Conservation (phyloP, 352 stramenopile species). For the Globisporangium abappressorium region DNA sequence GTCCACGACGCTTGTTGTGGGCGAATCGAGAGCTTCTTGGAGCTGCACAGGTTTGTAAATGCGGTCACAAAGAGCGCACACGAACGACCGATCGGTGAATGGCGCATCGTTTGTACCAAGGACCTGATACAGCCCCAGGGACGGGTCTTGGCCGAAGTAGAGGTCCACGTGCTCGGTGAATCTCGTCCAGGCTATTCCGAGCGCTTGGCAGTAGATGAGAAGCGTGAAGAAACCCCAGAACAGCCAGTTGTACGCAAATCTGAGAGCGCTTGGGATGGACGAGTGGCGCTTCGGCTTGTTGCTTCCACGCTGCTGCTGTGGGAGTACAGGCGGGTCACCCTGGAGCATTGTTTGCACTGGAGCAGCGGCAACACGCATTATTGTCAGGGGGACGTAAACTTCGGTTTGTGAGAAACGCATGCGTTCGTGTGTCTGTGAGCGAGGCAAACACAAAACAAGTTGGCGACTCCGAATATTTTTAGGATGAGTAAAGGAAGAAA, state of each 20-base stretch:
- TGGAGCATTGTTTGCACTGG: no score
- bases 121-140: conserved; percentile 17
- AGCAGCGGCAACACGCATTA: no score
- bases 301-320: not conserved
- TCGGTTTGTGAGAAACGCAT: no score
- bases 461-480: no score
- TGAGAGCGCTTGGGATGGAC: not conserved
- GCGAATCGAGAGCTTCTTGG: not conserved
- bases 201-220: not conserved
- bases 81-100: conserved; percentile 35
- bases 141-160: conserved; percentile 15
- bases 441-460: no score
- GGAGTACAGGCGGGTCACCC: not conserved
- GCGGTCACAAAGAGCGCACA: conserved; percentile 26
- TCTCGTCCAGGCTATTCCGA: not conserved
- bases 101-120: conserved; percentile 34
- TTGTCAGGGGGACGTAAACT: no score
- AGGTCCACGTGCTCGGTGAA: not conserved
- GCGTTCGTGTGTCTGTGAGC: no score
- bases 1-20: not conserved
- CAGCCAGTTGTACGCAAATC: not conserved
- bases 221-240: not conserved
- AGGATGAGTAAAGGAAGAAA: no score
- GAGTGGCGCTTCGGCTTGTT: not conserved
- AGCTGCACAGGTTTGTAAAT: conserved; percentile 20